Conservation (phyloP, 768 basidiomycete species). For the Amanita rubescens region DNA sequence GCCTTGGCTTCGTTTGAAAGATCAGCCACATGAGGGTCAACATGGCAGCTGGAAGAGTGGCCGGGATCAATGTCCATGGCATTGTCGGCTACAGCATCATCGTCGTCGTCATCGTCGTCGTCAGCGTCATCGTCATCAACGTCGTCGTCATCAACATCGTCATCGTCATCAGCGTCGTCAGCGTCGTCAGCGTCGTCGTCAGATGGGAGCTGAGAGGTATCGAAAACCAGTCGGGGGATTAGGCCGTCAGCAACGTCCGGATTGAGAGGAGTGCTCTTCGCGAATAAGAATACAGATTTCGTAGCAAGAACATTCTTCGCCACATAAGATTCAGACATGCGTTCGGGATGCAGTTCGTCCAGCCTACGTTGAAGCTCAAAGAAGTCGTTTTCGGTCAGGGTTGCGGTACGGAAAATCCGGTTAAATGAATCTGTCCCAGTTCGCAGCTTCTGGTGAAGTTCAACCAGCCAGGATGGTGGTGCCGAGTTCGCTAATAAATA, state of each 20-base stretch:
- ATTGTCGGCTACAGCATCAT: not conserved
- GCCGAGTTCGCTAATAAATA: too few relatives aligned
- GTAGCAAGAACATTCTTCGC: slow-evolving; percentile 6
- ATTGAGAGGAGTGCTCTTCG: not conserved
- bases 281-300: slow-evolving; percentile 8
- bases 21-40: not conserved
- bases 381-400: slow-evolving; percentile 6
- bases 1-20: not conserved
- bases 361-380: not conserved
- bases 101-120: not conserved
- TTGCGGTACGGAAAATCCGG: slow-evolving; percentile 9
- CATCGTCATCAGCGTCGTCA: not conserved
- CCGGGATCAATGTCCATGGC: not conserved
- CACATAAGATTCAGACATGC: slow-evolving; percentile 2
- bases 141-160: not conserved
- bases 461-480: slow-evolving; percentile 7
- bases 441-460: slow-evolving; percentile 8
- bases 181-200: not conserved
- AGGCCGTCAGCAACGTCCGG: not conserved
- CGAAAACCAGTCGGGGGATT: slow-evolving; percentile 1
- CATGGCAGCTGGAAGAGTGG: too few relatives aligned
- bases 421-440: slow-evolving; percentile 3
- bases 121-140: not conserved
- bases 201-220: not conserved
- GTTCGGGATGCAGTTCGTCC: not conserved